Base-by-base conservation (phyloP, 2,329 filamentous ascomycete species). In the Cordyceps tenuipes region DNA sequence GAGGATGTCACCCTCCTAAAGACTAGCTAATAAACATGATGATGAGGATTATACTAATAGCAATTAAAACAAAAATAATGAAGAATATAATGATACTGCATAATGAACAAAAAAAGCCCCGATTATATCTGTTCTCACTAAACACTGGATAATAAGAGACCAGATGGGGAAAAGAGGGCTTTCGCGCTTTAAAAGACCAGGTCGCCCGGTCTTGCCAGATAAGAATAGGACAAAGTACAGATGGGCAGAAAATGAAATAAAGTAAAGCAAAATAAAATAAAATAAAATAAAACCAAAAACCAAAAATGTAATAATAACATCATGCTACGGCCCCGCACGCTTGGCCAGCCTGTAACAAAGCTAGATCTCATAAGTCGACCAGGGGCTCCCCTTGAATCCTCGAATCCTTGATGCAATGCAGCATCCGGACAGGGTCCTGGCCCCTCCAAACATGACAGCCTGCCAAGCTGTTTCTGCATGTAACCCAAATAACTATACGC, bases 331-430 rank as follows among this genome's bases (percentile, higher is more conserved):
- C 49, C 56, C 43, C 44, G 53, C 53, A 47, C 29, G 61, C 59
- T 61, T 61, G 64, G 60, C 51, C 50, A 53, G 63, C 63, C 64
- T 69, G 68, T 67, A 68, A 69, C 68, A 60, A 61, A 63, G 63
- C 64, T 67, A 65, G 67, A 68, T 67, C 64, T 68, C 66, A 60
- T 55, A 54, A n/a, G 44, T 53, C 31, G 51, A 55, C 58, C 43
- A 60, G 58, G 58, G 58, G 51, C 36, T 52, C 50, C 57, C 57
- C 57, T 54, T 55, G 51, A 50, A 5, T 36, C 34, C 34, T 36
- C 34, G 26, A 29, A 29, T 12, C 34, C 34, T 36, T 36, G 34
- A 36, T 36, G 34, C 34, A 36, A 55, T 60, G 58, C 44, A 55
- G 50, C 41, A 47, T 39, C 49, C n/a, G 15, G 52, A 29, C 49